phyloP scores from a whole-genome alignment of 768 basidiomycete genomes.

The Lyophyllum decastes region DNA sequence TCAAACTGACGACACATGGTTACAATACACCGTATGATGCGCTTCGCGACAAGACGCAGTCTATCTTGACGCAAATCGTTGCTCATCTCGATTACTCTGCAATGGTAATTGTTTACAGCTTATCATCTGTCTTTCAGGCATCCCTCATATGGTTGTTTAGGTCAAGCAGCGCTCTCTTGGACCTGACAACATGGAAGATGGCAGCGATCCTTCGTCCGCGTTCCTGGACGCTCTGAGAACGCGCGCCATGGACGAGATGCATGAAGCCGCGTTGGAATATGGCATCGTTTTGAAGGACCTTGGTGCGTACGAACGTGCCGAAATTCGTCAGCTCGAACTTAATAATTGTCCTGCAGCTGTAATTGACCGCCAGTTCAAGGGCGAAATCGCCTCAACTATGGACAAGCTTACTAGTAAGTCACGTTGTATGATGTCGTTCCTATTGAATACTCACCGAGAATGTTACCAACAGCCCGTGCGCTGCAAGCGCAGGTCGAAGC shows the following conservation, averaged over 20 bases:
- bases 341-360: conserved; percentile 50
- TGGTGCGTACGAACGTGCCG: conserved; percentile 37
- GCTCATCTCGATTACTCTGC: conserved; percentile 64
- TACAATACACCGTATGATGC: conserved; percentile 85
- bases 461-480: conserved; percentile 53
- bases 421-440: not conserved
- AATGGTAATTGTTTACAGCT: conserved; percentile 32
- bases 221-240: conserved; percentile 83
- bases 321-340: not conserved
- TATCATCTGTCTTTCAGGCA: not conserved
- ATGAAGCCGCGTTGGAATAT: conserved; percentile 78
- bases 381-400: conserved; percentile 84
- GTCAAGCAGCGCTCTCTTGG: conserved; percentile 81
- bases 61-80: conserved; percentile 84
- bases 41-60: conserved; percentile 80
- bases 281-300: conserved; percentile 84
- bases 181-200: conserved; percentile 73
- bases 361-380: conserved; percentile 87
- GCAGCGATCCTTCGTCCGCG: conserved; percentile 66
- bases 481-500: conserved; percentile 88
- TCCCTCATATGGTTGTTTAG: conserved; percentile 28
- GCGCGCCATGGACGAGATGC: conserved; percentile 87
- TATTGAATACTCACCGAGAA: conserved; percentile 10
- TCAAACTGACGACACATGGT: conserved; percentile 78
- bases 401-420: conserved; percentile 66